Percentiles rank a stretch among this genome's conserved stretches.
phyloP scores from a whole-genome alignment of 768 basidiomycete genomes.

The Dendrothele bispora region DNA sequence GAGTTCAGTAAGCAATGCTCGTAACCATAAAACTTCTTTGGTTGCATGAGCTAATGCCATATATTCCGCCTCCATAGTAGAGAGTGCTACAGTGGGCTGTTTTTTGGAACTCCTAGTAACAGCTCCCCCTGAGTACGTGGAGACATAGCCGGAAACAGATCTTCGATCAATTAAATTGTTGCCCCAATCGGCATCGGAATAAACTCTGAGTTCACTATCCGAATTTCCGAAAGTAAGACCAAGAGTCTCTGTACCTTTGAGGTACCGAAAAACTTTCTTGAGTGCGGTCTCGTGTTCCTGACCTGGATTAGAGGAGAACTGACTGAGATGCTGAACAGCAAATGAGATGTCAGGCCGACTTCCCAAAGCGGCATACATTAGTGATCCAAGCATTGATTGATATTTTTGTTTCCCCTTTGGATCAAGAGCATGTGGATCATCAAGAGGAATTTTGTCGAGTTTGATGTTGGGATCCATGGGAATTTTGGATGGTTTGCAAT shows the following conservation, averaged over 20 bases:
- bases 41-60: conserved; percentile 31
- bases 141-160: conserved; percentile 32
- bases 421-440: conserved; percentile 1
- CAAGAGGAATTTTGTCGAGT: neutral
- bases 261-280: conserved; percentile 34
- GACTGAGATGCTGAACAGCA: conserved; percentile 25
- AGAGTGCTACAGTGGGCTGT: conserved; percentile 37
- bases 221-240: conserved; percentile 9
- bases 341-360: conserved; percentile 34
- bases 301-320: conserved; percentile 26
- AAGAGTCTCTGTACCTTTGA: conserved; percentile 20
- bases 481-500: conserved; percentile 10
- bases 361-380: conserved; percentile 27
- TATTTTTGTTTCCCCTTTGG: conserved; percentile 14
- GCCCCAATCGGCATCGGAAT: conserved; percentile 29
- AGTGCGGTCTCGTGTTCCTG: conserved; percentile 30
- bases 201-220: neutral
- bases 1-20: conserved; percentile 17
- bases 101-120: conserved; percentile 40
- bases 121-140: conserved; percentile 29
- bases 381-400: conserved; percentile 22
- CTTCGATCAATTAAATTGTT: conserved; percentile 16
- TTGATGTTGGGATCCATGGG: conserved; percentile 18
- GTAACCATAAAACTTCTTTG: conserved; percentile 36
- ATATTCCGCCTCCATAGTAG: conserved; percentile 45